phyloP scores from a whole-genome alignment of 2,329 filamentous ascomycete genomes.

The Sporothrix sp. region DNA sequence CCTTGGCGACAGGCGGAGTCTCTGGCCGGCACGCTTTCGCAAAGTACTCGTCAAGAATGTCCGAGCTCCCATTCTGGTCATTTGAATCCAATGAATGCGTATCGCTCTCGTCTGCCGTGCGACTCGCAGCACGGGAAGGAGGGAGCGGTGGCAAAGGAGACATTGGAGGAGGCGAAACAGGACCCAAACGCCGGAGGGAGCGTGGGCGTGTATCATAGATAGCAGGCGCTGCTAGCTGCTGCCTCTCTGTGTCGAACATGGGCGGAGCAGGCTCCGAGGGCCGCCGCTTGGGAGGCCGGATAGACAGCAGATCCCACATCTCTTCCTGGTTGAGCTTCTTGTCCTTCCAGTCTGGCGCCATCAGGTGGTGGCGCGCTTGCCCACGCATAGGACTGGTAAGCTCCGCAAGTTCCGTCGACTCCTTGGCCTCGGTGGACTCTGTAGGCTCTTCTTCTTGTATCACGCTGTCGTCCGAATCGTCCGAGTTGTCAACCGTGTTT shows the following conservation, averaged over 20 bases:
- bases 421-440: no score
- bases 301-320: constrained; percentile 10
- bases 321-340: constrained; percentile 10
- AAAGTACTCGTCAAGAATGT: background rate
- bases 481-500: background rate
- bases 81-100: background rate
- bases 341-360: background rate
- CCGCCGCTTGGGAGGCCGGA: constrained; percentile 3
- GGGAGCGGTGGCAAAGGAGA: constrained; percentile 14
- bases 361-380: background rate
- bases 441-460: background rate
- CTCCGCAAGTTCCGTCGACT: no score
- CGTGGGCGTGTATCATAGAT: no score
- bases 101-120: background rate
- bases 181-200: no score
- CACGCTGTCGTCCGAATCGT: constrained; percentile 1
- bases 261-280: background rate
- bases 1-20: background rate
- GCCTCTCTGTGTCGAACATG: no score
- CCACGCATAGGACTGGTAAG: background rate
- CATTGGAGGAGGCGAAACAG: constrained; percentile 10
- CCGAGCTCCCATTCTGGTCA: background rate
- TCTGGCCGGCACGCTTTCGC: background rate
- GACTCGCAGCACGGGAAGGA: background rate
- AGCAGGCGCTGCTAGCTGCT: no score